Evolutionary conservation across 257 asterid genomes (phyloP).

Genomic region (Fraxinus americana): DNA sequence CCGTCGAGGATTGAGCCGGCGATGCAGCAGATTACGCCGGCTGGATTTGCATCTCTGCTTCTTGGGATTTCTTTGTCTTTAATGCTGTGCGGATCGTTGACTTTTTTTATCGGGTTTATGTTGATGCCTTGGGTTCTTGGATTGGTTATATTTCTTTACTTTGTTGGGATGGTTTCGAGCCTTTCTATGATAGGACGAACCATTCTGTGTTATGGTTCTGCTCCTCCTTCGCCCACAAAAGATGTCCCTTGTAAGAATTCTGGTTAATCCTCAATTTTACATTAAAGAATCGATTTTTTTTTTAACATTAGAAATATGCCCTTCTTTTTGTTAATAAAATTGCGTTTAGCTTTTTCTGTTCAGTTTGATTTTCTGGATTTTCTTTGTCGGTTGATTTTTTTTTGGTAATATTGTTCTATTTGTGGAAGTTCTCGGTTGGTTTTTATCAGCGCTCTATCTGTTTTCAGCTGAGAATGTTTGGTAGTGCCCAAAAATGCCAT

Average conservation of each 20-base stretch:
- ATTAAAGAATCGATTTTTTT: too few relatives aligned
- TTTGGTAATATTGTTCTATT: too few relatives aligned
- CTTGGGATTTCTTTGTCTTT: conserved; percentile 67
- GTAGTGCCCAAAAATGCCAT: too few relatives aligned
- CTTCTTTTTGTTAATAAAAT: too few relatives aligned
- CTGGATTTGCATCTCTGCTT: conserved; percentile 80
- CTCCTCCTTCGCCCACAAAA: conserved; percentile 43
- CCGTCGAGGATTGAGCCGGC: conserved; percentile 29
- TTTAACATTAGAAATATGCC: not conserved
- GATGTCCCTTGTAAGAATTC: conserved; percentile 10
- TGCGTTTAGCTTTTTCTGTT: too few relatives aligned
- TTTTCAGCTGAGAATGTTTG: too few relatives aligned
- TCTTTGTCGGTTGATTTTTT: too few relatives aligned
- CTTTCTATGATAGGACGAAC: conserved; percentile 68
- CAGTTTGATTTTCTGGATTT: too few relatives aligned
- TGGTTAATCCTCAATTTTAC: too few relatives aligned
- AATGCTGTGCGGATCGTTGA: conserved; percentile 88
- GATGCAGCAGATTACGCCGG: conserved; percentile 68
- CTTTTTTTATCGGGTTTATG: conserved; percentile 77
- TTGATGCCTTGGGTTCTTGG: conserved; percentile 92
- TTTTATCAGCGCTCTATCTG: too few relatives aligned
- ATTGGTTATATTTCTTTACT: conserved; percentile 50
- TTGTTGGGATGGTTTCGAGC: conserved; percentile 69
- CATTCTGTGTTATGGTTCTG: conserved; percentile 41
- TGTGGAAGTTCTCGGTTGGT: too few relatives aligned